These are phyloP conservation scores for Solanum gandarillasii DNA, from an alignment of 257 asterid species.

Conservation along the genomic window DNA sequence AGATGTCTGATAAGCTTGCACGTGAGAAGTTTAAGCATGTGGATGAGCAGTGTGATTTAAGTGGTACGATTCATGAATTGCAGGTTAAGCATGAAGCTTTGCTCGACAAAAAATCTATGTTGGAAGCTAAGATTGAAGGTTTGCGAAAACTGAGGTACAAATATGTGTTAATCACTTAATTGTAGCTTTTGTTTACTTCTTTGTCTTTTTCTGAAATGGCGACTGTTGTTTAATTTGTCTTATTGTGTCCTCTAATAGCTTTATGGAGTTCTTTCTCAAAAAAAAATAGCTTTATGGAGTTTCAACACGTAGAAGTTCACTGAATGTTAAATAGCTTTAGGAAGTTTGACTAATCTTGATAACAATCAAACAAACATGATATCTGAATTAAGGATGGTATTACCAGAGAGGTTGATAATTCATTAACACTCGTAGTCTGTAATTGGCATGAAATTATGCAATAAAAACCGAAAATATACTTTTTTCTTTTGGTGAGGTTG, in stretches of 20 bases:
- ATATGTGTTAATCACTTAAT: not conserved
- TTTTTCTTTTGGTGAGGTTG: not conserved
- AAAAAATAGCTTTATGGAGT: not conserved
- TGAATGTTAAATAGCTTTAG: not conserved
- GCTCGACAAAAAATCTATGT: conserved; percentile 55
- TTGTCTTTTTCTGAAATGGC: not conserved
- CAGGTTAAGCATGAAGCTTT: conserved; percentile 39
- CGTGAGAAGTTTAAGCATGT: conserved; percentile 26
- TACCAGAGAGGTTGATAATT: not conserved
- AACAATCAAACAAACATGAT: not conserved
- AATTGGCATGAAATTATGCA: not conserved
- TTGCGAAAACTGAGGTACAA: conserved; percentile 66
- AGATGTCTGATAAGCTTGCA: conserved; percentile 51
- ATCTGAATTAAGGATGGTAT: not conserved
- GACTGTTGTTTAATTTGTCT: not conserved
- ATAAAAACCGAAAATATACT: not conserved
- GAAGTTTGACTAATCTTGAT: not conserved
- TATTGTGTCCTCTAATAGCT: not conserved
- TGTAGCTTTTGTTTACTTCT: not conserved
- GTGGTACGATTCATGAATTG: conserved; percentile 20
- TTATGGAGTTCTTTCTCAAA: not conserved
- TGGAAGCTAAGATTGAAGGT: conserved; percentile 86
- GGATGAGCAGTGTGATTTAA: conserved; percentile 28
- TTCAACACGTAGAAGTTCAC: not conserved
- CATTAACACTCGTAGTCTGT: not conserved